A percentile compares a stretch with the other conserved stretches of the same genome.
Evolutionary conservation across 1,284 basidiomycete genomes (phyloP).

Genomic region (Melampsora larici-populina): DNA sequence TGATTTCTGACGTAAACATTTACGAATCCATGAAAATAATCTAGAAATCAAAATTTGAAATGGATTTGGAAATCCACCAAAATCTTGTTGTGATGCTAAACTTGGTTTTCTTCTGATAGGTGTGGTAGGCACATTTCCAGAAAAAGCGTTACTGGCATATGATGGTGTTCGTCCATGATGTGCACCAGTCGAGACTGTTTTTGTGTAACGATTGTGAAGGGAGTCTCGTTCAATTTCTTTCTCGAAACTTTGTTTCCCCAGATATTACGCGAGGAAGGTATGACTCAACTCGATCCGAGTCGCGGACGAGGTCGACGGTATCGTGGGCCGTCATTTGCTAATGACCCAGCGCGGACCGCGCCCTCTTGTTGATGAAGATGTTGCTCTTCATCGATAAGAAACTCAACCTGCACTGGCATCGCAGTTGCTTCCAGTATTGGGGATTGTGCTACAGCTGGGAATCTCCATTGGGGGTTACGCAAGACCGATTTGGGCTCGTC

Average conservation of each 20-base stretch:
- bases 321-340: background rate
- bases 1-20: constrained; percentile 28
- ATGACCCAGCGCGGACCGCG: background rate
- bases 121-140: too few species aligned
- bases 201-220: constrained; percentile 48
- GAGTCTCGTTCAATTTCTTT: constrained; percentile 42
- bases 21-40: constrained; percentile 1
- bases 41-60: constrained; percentile 61
- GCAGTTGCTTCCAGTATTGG: too few species aligned
- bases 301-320: background rate
- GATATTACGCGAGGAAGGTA: too few species aligned
- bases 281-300: background rate
- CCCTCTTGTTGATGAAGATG: background rate
- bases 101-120: constrained; percentile 51
- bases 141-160: too few species aligned
- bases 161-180: too few species aligned
- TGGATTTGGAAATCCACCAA: constrained; percentile 87
- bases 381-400: background rate
- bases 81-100: constrained; percentile 58
- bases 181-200: too few species aligned
- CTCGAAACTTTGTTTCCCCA: constrained; percentile 31
- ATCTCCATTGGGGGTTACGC: too few species aligned
- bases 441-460: too few species aligned
- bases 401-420: background rate
- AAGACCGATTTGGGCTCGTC: too few species aligned